phyloP scores from a whole-genome alignment of 192 early-diverging fungal species.

The Dimargaris cristalligena region DNA sequence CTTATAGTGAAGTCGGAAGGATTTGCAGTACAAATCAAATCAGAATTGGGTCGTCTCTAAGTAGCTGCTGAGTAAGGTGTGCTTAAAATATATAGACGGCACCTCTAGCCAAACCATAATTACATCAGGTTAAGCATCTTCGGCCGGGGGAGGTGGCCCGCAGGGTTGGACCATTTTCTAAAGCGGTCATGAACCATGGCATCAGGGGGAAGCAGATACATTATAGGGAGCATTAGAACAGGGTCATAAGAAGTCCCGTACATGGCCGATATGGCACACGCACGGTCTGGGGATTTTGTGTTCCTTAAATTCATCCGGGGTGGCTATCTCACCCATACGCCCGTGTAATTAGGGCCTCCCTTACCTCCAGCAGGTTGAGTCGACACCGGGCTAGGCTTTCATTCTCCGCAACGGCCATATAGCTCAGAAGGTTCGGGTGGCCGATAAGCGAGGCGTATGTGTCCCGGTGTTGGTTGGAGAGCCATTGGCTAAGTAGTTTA shows the following conservation, averaged over 20 bases:
- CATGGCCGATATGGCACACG: background rate
- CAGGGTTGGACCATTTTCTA: slow-evolving; percentile 57
- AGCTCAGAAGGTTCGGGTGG: slow-evolving; percentile 59
- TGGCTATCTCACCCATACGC: background rate
- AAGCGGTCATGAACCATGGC: background rate
- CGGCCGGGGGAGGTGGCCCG: slow-evolving; percentile 24
- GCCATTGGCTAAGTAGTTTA: slow-evolving; percentile 50
- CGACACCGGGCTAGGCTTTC: slow-evolving; percentile 59
- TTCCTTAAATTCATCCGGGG: background rate
- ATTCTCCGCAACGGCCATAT: slow-evolving; percentile 74
- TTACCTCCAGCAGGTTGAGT: slow-evolving; percentile 58
- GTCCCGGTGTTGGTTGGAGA: slow-evolving; percentile 71
- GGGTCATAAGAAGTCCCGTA: background rate
- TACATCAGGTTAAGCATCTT: too few species aligned
- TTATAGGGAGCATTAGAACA: background rate
- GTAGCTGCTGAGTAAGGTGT: too few species aligned
- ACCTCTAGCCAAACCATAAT: too few species aligned
- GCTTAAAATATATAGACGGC: too few species aligned
- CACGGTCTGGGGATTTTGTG: background rate
- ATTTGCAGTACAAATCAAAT: too few species aligned
- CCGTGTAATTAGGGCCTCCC: background rate
- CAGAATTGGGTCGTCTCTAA: too few species aligned
- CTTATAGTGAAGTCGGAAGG: too few species aligned
- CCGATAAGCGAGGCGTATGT: slow-evolving; percentile 62
- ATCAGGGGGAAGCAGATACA: background rate